Percentiles rank a stretch among this genome's conserved stretches.
Conservation (phyloP, 1,139 yeast species). For the Candida sanyaensis region DNA sequence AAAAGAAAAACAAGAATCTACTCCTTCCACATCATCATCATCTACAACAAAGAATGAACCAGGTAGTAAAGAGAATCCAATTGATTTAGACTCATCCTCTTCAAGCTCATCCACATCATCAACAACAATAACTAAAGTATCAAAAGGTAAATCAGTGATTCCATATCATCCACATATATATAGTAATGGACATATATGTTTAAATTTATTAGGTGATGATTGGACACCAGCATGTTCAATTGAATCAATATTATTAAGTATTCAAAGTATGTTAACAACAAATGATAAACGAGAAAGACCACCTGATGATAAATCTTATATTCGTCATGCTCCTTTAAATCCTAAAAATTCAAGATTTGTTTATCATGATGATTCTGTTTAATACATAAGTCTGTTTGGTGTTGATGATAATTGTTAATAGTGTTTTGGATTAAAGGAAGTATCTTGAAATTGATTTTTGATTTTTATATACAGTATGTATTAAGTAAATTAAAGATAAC, state of each 20-base stretch:
- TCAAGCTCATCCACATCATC: no score
- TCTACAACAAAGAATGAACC: background rate
- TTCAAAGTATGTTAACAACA: constrained; percentile 65
- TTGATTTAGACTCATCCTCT: background rate
- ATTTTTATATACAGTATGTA: no score
- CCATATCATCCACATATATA: constrained; percentile 77
- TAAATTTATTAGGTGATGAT: constrained; percentile 61
- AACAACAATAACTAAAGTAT: background rate
- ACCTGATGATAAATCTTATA: constrained; percentile 53
- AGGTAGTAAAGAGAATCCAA: constrained; percentile 1
- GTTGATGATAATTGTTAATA: no score
- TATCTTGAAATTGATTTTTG: no score
- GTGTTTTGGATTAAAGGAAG: no score
- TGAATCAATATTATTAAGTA: constrained; percentile 53
- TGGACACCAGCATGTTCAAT: constrained; percentile 76
- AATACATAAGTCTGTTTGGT: constrained; percentile 2
- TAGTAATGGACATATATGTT: constrained; percentile 73
- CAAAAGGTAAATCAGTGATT: constrained; percentile 24
- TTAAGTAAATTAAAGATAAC: no score
- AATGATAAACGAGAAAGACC: constrained; percentile 52
- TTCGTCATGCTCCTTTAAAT: constrained; percentile 53
- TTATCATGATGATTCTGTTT: constrained; percentile 58
- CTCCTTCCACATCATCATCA: background rate
- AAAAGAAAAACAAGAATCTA: constrained; percentile 13
- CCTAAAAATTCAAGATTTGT: constrained; percentile 53